Conservation (phyloP, 2,329 filamentous ascomycete species). For the Claviceps africana region DNA sequence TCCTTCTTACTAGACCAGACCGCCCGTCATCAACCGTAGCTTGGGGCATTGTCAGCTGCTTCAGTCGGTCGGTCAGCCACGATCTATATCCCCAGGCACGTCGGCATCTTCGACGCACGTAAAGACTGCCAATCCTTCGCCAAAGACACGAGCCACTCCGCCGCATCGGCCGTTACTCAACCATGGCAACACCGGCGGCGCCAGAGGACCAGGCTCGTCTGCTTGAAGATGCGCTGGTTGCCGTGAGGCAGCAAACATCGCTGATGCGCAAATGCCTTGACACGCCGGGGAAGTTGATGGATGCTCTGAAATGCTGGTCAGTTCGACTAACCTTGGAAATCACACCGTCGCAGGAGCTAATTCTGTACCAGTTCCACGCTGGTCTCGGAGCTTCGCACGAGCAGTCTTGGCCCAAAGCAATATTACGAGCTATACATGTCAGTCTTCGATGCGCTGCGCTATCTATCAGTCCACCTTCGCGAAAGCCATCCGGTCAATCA, state of each 20-base stretch:
- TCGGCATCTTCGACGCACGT: slow-evolving; percentile 11
- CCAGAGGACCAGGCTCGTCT: slow-evolving; percentile 77
- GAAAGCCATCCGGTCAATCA: slow-evolving; percentile 97
- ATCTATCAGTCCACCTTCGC: slow-evolving; percentile 89
- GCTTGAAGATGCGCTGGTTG: slow-evolving; percentile 90
- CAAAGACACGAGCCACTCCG: slow-evolving; percentile 17
- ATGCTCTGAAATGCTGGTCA: slow-evolving; percentile 98
- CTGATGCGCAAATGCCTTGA: slow-evolving; percentile 98
- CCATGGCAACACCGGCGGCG: slow-evolving; percentile 42
- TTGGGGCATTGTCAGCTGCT: background rate
- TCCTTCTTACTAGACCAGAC: background rate
- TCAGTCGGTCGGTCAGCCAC: background rate
- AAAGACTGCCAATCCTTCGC: slow-evolving; percentile 10
- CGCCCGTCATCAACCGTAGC: background rate
- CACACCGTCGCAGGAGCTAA: slow-evolving; percentile 3
- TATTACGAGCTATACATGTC: slow-evolving; percentile 99
- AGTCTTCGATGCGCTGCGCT: slow-evolving; percentile 92
- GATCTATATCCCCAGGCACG: background rate
- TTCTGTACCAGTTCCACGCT: slow-evolving; percentile 63
- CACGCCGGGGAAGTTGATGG: slow-evolving; percentile 96
- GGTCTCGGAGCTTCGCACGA: slow-evolving; percentile 94
- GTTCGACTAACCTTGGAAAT: slow-evolving; percentile 18
- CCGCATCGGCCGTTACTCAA: slow-evolving; percentile 13
- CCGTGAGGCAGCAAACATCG: slow-evolving; percentile 91
- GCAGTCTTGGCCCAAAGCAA: slow-evolving; percentile 94